Percentiles rank a stretch among this genome's conserved stretches.
Conservation (phyloP, 2,329 filamentous ascomycete genomes). For the Fonsecaea nubica region DNA sequence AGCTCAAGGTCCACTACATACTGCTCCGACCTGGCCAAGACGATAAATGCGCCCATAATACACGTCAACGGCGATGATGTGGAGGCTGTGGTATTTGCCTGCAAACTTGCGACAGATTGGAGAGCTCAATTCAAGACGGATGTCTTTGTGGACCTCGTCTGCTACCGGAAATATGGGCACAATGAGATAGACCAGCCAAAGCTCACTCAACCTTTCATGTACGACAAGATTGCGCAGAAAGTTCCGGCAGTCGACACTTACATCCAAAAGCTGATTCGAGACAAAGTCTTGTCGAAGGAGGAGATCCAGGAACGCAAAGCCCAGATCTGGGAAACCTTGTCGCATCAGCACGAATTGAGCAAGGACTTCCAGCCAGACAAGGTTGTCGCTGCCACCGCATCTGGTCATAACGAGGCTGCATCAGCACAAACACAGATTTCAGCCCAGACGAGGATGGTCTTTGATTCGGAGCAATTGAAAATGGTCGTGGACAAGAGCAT, state of each 20-base stretch:
- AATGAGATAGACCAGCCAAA: slow-evolving; percentile 99
- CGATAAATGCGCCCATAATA: slow-evolving; percentile 97
- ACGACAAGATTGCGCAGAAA: slow-evolving; percentile 92
- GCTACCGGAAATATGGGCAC: slow-evolving; percentile 98
- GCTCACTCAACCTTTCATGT: slow-evolving; percentile 98
- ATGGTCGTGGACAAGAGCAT: slow-evolving; percentile 84
- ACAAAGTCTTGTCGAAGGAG: slow-evolving; percentile 94
- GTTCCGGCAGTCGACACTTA: slow-evolving; percentile 88
- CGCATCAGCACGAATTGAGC: slow-evolving; percentile 66
- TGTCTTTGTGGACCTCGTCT: slow-evolving; percentile 96
- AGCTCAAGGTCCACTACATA: slow-evolving; percentile 97
- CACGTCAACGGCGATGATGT: slow-evolving; percentile 99
- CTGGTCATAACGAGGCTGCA: slow-evolving; percentile 99
- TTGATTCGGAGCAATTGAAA: slow-evolving; percentile 74
- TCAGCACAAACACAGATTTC: slow-evolving; percentile 96
- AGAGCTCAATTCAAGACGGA: slow-evolving; percentile 98
- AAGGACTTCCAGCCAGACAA: slow-evolving; percentile 98
- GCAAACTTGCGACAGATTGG: slow-evolving; percentile 96
- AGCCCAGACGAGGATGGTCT: slow-evolving; percentile 85
- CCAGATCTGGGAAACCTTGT: slow-evolving; percentile 97
- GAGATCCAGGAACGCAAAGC: slow-evolving; percentile 99
- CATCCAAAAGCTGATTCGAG: slow-evolving; percentile 84
- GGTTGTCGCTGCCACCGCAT: slow-evolving; percentile 97
- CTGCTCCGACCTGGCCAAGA: slow-evolving; percentile 99
- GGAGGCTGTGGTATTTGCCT: slow-evolving; percentile 97